Evolutionary conservation across 441 rosid species (phyloP).

Genomic region (Populus hybrid): DNA sequence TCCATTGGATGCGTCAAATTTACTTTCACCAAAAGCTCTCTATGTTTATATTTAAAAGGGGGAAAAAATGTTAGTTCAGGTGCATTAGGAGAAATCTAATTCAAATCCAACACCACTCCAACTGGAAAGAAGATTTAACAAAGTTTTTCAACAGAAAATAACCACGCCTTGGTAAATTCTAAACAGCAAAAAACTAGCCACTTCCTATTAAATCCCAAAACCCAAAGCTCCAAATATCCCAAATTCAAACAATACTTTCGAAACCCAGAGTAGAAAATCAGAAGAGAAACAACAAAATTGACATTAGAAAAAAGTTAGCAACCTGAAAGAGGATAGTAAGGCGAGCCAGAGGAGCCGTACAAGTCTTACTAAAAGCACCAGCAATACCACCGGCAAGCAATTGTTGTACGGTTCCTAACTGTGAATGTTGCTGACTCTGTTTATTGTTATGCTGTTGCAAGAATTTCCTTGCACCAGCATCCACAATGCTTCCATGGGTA

Average conservation of each 20-base stretch:
- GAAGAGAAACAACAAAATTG: neutral
- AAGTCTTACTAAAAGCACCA: constrained; percentile 72
- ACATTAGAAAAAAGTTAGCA: neutral
- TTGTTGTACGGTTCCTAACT: constrained; percentile 52
- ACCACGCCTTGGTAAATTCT: neutral
- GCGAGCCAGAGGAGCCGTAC: constrained; percentile 44
- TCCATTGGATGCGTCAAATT: neutral
- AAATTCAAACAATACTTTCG: neutral
- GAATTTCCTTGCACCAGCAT: constrained; percentile 48
- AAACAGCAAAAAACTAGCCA: neutral
- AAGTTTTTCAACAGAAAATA: neutral
- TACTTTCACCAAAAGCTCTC: neutral
- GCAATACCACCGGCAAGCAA: constrained; percentile 86
- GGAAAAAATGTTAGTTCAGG: neutral
- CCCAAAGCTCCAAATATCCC: neutral
- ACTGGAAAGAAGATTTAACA: neutral
- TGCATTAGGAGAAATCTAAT: neutral
- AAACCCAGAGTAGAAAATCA: neutral
- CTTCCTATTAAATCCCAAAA: neutral
- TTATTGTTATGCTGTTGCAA: constrained; percentile 29
- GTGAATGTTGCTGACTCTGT: constrained; percentile 32
- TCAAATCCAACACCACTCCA: neutral
- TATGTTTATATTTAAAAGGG: neutral
- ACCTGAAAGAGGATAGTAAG: constrained; percentile 92
- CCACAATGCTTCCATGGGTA: constrained; percentile 48